Evolutionary conservation across 2,329 filamentous ascomycete species (phyloP).

Genomic region (Trichoderma koningii): DNA sequence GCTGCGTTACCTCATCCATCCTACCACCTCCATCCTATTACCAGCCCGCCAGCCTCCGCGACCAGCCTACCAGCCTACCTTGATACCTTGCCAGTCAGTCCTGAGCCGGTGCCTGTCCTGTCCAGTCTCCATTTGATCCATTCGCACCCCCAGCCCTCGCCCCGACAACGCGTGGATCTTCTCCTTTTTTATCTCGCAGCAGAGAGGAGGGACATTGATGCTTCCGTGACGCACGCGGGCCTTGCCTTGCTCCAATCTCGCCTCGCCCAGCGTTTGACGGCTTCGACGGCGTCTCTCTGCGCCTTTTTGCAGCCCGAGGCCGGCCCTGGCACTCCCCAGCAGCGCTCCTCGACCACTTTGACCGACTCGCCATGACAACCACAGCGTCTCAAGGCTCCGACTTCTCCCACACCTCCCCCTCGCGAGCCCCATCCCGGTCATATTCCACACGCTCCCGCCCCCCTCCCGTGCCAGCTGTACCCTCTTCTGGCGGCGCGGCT

Average conservation of each 20-base stretch:
- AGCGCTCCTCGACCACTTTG: constrained; percentile 11
- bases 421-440: constrained; percentile 40
- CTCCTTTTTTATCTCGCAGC: constrained; percentile 27
- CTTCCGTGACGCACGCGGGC: constrained; percentile 26
- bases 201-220: constrained; percentile 25
- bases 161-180: constrained; percentile 26
- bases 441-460: constrained; percentile 41
- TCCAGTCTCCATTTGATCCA: background rate
- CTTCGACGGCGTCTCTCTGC: background rate
- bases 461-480: constrained; percentile 28
- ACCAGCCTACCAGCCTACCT: too few species aligned
- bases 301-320: constrained; percentile 15
- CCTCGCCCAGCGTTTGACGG: constrained; percentile 23
- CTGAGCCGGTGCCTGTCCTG: too few species aligned
- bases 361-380: constrained; percentile 37
- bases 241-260: constrained; percentile 24
- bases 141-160: constrained; percentile 23
- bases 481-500: constrained; percentile 31
- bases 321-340: constrained; percentile 3
- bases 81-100: background rate
- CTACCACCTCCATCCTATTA: background rate
- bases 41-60: too few species aligned
- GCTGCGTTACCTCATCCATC: constrained; percentile 26
- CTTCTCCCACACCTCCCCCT: constrained; percentile 33
- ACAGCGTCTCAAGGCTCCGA: constrained; percentile 32